phyloP scores from a whole-genome alignment of 192 early-diverging fungal genomes.

The Podila clonocystis region DNA sequence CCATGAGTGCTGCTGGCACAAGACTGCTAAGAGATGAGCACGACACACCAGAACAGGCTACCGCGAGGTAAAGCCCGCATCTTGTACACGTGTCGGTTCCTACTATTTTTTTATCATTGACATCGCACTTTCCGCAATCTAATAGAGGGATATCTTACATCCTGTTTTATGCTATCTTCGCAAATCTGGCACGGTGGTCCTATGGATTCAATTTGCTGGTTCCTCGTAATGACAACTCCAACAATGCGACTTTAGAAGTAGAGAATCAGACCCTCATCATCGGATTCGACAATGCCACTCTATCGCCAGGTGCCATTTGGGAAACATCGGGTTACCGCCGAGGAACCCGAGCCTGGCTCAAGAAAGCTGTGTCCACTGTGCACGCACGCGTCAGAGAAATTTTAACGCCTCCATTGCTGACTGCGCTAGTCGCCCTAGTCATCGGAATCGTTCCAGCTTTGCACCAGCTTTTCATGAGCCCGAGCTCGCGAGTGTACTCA shows the following conservation, averaged over 20 bases:
- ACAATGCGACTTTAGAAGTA: too few species aligned
- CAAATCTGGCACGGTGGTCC: constrained; percentile 82
- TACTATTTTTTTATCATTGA: too few species aligned
- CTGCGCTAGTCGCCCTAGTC: constrained; percentile 70
- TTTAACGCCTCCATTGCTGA: constrained; percentile 78
- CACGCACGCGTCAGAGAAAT: constrained; percentile 32
- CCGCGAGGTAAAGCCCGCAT: constrained; percentile 14
- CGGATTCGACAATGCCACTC: neutral
- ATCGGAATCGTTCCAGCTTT: constrained; percentile 74
- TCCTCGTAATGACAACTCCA: neutral
- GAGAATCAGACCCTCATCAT: too few species aligned
- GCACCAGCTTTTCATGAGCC: constrained; percentile 68
- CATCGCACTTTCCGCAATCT: too few species aligned
- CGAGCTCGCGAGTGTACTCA: constrained; percentile 63
- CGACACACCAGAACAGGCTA: constrained; percentile 52
- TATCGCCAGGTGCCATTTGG: neutral
- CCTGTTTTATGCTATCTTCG: constrained; percentile 82
- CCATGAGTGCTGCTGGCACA: constrained; percentile 53
- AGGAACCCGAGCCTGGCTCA: neutral
- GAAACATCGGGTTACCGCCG: neutral
- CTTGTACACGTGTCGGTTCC: too few species aligned
- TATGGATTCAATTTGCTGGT: constrained; percentile 74
- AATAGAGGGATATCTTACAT: constrained; percentile 77
- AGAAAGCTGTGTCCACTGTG: neutral
- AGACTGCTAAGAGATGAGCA: constrained; percentile 48